Conservation (phyloP, 2,329 filamentous ascomycete species). For the Aspergillus puulaauensis region DNA sequence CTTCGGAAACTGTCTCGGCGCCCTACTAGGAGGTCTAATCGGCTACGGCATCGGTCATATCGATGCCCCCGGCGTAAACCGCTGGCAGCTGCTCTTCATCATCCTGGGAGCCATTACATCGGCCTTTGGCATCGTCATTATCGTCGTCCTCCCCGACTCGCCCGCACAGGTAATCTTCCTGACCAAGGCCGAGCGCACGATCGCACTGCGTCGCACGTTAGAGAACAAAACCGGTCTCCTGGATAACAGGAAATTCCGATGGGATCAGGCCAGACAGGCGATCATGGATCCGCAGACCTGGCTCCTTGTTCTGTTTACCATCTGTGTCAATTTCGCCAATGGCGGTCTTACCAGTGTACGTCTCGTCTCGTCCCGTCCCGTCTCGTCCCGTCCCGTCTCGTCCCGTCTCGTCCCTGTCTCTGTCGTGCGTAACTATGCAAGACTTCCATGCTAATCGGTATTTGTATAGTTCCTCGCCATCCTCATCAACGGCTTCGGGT, state of each 20-base stretch:
- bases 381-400: too few relatives aligned
- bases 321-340: slow-evolving; percentile 35
- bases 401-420: too few relatives aligned
- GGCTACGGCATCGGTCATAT: slow-evolving; percentile 30
- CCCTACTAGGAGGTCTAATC: slow-evolving; percentile 29
- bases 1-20: slow-evolving; percentile 32
- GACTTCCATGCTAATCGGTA: too few relatives aligned
- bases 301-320: slow-evolving; percentile 32
- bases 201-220: slow-evolving; percentile 54
- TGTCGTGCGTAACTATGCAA: too few relatives aligned
- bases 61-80: slow-evolving; percentile 16
- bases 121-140: slow-evolving; percentile 17
- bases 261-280: slow-evolving; percentile 40
- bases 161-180: slow-evolving; percentile 45
- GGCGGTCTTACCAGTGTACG: slow-evolving; percentile 33
- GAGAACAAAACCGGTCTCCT: slow-evolving; percentile 55
- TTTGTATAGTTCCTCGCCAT: slow-evolving; percentile 30
- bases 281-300: slow-evolving; percentile 33
- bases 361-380: not conserved
- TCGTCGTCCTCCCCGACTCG: slow-evolving; percentile 23
- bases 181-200: slow-evolving; percentile 39
- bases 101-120: slow-evolving; percentile 30
- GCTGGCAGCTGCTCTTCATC: slow-evolving; percentile 34
- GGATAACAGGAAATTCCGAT: slow-evolving; percentile 47
- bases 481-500: slow-evolving; percentile 39